Evolutionary conservation across 1,139 yeast genomes (phyloP).

Genomic region (Candida mesenterica): DNA sequence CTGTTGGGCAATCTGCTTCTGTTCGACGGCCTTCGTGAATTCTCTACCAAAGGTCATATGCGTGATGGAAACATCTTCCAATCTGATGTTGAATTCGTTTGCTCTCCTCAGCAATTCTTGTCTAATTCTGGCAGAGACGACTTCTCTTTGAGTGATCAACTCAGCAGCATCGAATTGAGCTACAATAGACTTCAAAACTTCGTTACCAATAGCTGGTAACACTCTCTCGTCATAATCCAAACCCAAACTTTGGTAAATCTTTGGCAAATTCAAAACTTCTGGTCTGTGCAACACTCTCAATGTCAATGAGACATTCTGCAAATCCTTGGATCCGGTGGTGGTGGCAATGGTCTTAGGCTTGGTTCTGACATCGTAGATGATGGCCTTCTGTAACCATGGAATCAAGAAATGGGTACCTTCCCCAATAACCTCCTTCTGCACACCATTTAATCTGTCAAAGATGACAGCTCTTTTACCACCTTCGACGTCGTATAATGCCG

Average conservation of each 20-base stretch:
- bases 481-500: slow-evolving; percentile 85
- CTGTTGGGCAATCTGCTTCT: slow-evolving; percentile 98
- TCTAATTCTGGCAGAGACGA: slow-evolving; percentile 86
- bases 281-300: slow-evolving; percentile 94
- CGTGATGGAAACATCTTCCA: slow-evolving; percentile 97
- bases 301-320: slow-evolving; percentile 93
- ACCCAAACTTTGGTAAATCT: slow-evolving; percentile 88
- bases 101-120: slow-evolving; percentile 86
- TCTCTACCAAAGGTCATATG: slow-evolving; percentile 97
- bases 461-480: slow-evolving; percentile 97
- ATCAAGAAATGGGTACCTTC: slow-evolving; percentile 95
- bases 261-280: slow-evolving; percentile 76
- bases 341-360: slow-evolving; percentile 90
- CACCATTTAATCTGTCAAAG: slow-evolving; percentile 90
- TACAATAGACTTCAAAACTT: slow-evolving; percentile 92
- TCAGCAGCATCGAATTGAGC: slow-evolving; percentile 99
- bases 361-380: slow-evolving; percentile 88
- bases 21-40: slow-evolving; percentile 98
- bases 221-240: slow-evolving; percentile 94
- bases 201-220: slow-evolving; percentile 94
- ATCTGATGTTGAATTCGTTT: slow-evolving; percentile 79
- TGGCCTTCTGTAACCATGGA: slow-evolving; percentile 95
- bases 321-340: slow-evolving; percentile 94
- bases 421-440: slow-evolving; percentile 79
- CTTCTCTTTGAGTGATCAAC: slow-evolving; percentile 94